Conservation (phyloP, 2,329 filamentous ascomycete species). For the Cytospora chrysosperma region DNA sequence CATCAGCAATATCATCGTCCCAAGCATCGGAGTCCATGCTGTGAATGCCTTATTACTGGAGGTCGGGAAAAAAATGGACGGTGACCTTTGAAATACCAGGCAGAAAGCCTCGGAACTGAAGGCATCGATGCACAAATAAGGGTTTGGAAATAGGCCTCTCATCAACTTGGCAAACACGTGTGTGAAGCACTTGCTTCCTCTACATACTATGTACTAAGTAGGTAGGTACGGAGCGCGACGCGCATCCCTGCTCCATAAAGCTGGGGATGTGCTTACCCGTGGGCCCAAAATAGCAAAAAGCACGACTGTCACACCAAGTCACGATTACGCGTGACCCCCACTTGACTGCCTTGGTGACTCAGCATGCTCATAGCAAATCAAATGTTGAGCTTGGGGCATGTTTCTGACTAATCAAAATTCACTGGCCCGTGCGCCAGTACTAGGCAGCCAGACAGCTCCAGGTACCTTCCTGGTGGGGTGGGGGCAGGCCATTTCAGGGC, state of each 20-base stretch:
- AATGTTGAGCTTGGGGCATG: not conserved
- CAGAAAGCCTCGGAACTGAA: not conserved
- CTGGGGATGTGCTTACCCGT: not conserved
- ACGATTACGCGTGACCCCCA: not conserved
- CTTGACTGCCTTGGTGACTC: not conserved
- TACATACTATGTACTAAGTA: not conserved
- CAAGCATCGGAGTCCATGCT: conserved; percentile 61
- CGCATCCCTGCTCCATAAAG: conserved; percentile 16
- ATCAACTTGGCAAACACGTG: not conserved
- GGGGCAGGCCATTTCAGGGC: conserved; percentile 5
- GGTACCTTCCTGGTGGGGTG: too few species aligned
- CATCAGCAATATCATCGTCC: conserved; percentile 63
- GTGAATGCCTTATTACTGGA: not conserved
- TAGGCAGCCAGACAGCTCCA: not conserved
- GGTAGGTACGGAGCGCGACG: conserved; percentile 9
- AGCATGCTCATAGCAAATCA: not conserved
- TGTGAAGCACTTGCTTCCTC: not conserved
- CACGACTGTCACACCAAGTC: conserved; percentile 22
- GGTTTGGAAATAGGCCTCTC: not conserved
- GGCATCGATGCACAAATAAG: not conserved
- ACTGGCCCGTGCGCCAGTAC: not conserved
- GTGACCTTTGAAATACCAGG: not conserved
- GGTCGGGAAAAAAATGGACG: not conserved
- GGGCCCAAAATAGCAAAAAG: not conserved
- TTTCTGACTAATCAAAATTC: conserved; percentile 1